Conservation (phyloP, 2,329 filamentous ascomycete species). For the Mycosphaerella sp. region DNA sequence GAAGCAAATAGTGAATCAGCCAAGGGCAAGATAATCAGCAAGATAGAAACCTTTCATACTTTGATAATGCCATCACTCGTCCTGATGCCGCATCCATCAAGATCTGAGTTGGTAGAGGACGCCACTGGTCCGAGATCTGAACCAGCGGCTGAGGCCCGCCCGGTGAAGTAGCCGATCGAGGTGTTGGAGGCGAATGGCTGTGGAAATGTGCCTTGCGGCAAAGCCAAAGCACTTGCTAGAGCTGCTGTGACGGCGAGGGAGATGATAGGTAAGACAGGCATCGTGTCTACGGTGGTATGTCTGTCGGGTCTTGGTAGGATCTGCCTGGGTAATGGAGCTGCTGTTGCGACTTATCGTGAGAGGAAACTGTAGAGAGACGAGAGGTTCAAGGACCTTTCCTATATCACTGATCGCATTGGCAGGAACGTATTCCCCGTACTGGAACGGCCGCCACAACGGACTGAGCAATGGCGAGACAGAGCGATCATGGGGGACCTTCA, state of each 20-base stretch:
- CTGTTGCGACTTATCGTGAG: not conserved
- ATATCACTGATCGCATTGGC: not conserved
- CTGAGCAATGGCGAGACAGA: not conserved
- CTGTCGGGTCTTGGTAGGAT: not conserved
- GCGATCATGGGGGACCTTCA: not conserved
- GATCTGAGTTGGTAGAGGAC: not conserved
- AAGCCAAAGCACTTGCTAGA: not conserved
- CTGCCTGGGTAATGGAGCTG: not conserved
- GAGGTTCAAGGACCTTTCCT: not conserved
- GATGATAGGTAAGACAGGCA: not conserved
- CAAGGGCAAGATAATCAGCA: not conserved
- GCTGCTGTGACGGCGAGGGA: not conserved
- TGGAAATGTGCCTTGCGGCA: constrained; percentile 13
- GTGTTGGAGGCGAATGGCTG: constrained; percentile 10
- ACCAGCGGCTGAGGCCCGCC: constrained; percentile 4
- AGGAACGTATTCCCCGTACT: not conserved
- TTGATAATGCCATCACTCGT: constrained; percentile 5
- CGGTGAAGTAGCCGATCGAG: constrained; percentile 13
- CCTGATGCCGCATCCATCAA: constrained; percentile 8
- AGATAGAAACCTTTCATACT: not conserved
- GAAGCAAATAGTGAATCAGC: not conserved
- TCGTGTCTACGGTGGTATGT: not conserved
- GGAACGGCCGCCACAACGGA: not conserved
- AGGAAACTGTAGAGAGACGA: no score
- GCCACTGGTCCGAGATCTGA: constrained; percentile 1